Conservation (phyloP, 2,329 filamentous ascomycete genomes). For the Pyrenochaeta sp. region DNA sequence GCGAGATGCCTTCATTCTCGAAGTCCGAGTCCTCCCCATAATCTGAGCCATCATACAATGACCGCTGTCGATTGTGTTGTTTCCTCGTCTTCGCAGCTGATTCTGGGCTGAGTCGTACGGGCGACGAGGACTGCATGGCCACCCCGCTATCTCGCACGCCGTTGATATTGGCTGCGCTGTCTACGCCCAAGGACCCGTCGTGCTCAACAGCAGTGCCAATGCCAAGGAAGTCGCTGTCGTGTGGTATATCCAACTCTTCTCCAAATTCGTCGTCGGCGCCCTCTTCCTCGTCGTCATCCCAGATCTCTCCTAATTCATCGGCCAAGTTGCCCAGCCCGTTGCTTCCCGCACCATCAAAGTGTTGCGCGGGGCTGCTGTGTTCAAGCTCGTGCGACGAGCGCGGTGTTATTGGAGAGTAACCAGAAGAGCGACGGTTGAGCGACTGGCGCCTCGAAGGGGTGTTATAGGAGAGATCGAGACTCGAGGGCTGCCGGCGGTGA, state of each 20-base stretch:
- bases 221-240: conserved; percentile 25
- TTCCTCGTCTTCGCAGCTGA: conserved; percentile 38
- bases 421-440: conserved; percentile 52
- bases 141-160: conserved; percentile 56
- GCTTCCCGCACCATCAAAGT: conserved; percentile 53
- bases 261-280: conserved; percentile 54
- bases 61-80: conserved; percentile 54
- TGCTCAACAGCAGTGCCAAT: conserved; percentile 46
- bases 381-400: conserved; percentile 51
- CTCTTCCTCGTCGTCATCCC: conserved; percentile 71
- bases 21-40: conserved; percentile 77
- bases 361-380: conserved; percentile 47
- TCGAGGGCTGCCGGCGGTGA: conserved; percentile 51
- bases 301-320: conserved; percentile 79
- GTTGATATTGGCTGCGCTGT: conserved; percentile 29
- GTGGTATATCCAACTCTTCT: conserved; percentile 39
- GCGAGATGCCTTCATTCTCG: conserved; percentile 71
- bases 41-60: conserved; percentile 74
- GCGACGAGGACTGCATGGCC: conserved; percentile 52
- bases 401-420: conserved; percentile 55
- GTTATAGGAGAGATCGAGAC: conserved; percentile 52
- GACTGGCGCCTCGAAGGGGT: conserved; percentile 45
- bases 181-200: conserved; percentile 37
- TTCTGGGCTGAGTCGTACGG: conserved; percentile 48
- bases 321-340: conserved; percentile 76